Base-by-base conservation (phyloP, 768 basidiomycete genomes). In the Boletus sensibilis region DNA sequence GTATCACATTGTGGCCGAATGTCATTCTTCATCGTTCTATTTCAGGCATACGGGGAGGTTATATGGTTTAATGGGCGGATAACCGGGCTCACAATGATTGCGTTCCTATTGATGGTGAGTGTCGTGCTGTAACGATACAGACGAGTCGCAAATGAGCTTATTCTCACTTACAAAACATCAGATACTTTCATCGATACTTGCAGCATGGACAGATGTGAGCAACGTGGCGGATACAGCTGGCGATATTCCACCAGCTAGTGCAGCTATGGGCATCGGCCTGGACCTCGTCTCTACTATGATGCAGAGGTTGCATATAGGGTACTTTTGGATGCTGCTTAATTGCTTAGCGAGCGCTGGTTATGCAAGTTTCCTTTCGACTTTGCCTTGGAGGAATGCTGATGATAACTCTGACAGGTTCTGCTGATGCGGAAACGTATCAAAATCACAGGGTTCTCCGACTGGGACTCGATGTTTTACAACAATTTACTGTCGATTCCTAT, bases 391-490 rank as follows among this genome's bases (percentile, higher is more conserved):
- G 57, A 33, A 41, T 39, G 25, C 50, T 57, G 18, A 53, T 46
- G 49, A 44, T n/a, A 18, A 27, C 12, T 27, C 18, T 29, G 35
- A 47, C 64, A 96, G 94, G 93, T 97, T 38, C 80, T 99, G 47
- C 80, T 91, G 39, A 98, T 98, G 97, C 85, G 97, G 55, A 98
- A 96, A 72, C 83, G 88, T 54, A 98, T 99, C 79, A 98, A 98
- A 76, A 72, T 79, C 40, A 98, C 94, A 16, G 92, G 92, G 20
- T 98, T 98, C 76, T 87, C 94, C 47, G 96, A 99, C 67, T 97
- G 94, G 95, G 96, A 98, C 68, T 88, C 94, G 13, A 98, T 98
- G 94, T 96, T 93, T 76, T 98, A 98, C 79, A 97, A 96, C 77
- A 99, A 98, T 72, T 70, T 98, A 43, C 76, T 98, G 50, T 96